Base-by-base conservation (phyloP, 179 eudicot species). In the Beta lomatogona region DNA sequence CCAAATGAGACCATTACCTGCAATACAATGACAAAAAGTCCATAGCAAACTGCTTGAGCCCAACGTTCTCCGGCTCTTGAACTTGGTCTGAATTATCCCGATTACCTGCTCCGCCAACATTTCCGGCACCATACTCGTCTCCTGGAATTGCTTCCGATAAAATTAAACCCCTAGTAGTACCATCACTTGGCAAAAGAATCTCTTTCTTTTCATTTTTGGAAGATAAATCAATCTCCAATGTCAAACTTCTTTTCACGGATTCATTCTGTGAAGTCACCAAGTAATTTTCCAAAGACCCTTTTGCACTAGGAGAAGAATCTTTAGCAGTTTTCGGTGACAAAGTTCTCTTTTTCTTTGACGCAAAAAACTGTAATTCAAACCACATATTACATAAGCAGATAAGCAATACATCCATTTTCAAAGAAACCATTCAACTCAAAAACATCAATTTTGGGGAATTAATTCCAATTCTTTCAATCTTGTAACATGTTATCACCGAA, bases 261-360 rank as follows among this genome's bases (percentile, higher is more conserved):
- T 88, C 92, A 85, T 89, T 83, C 80, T 89, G 89, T 74, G 97
- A 86, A 79, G 79, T 66, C 84, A 87, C 94, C 82, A 94, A 89
- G 85, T 82, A 92, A 82, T 78, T 78, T 28, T 82, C 90, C 87
- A 93, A 82, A 60, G 97, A 91, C 82, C 97, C 93, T 88, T 92
- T 94, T 31, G 87, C 88, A 76, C 92, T 86, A 64, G 99, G 99
- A 71, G 99, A 96, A 15, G 89, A 88, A 77, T 88, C 94, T 77
- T 84, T 85, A 46, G 83, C 89, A 18, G 67, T 71, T 76, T 82
- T 78, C 0, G 97, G 97, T 13, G 97, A 92, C 41, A 85, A 69
- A 60, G 80, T 87, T 83, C 90, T 89, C 90, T 86, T 93, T 84
- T 94, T 96, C 91, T 91, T 93, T 11, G 98, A 87, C 65, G 86